phyloP scores from a whole-genome alignment of 495 filamentous ascomycete genomes.

The Aspergillus sparsus region DNA sequence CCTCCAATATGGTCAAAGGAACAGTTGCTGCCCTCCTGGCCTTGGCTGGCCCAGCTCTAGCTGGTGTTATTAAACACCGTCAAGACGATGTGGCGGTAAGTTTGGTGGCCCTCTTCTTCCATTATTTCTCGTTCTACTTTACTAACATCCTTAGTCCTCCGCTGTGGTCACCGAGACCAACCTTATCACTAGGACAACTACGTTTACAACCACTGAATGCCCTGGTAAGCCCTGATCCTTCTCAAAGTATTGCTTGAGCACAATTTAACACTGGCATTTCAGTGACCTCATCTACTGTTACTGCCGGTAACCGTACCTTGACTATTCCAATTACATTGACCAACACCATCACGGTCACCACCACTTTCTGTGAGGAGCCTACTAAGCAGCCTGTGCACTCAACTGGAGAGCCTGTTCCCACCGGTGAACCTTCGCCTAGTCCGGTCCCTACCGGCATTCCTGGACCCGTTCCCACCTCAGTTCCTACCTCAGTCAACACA shows the following conservation, averaged over 20 bases:
- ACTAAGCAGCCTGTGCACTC: constrained; percentile 2
- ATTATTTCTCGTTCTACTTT: background rate
- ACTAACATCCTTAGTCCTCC: background rate
- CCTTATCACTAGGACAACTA: constrained; percentile 36
- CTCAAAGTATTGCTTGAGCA: background rate
- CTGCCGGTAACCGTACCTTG: constrained; percentile 33
- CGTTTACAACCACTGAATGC: constrained; percentile 39
- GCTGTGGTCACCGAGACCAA: constrained; percentile 20
- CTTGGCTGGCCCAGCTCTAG: constrained; percentile 44
- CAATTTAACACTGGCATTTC: constrained; percentile 3
- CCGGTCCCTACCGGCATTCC: constrained; percentile 3
- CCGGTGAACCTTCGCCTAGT: background rate
- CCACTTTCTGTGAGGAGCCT: constrained; percentile 32
- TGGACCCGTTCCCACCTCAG: background rate
- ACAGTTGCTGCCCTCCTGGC: constrained; percentile 41
- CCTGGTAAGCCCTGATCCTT: constrained; percentile 34
- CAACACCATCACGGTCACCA: constrained; percentile 41
- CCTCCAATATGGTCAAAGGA: constrained; percentile 44
- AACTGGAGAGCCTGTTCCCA: background rate
- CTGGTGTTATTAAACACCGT: constrained; percentile 41
- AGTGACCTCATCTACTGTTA: constrained; percentile 38
- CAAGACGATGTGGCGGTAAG: constrained; percentile 23
- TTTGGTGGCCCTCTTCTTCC: background rate
- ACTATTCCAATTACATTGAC: constrained; percentile 41
- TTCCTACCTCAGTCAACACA: background rate